phyloP scores from a whole-genome alignment of 371 early-diverging fungal species.

The Rhizopus arrhizus region DNA sequence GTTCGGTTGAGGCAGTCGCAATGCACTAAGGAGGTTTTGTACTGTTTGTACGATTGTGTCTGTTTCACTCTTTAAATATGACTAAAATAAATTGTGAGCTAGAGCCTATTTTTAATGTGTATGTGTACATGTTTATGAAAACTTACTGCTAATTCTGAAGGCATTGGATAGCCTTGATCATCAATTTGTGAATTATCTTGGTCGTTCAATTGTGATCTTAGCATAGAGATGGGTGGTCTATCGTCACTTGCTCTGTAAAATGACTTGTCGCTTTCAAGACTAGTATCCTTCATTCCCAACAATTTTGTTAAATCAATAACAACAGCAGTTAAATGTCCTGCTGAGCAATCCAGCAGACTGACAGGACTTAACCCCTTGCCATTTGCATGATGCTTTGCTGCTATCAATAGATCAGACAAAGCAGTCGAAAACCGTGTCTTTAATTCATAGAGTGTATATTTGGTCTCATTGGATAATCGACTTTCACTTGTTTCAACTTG shows the following conservation, averaged over 20 bases:
- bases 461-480: slow-evolving; percentile 16
- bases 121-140: neutral
- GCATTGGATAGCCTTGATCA: slow-evolving; percentile 5
- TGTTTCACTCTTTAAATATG: slow-evolving; percentile 81
- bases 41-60: slow-evolving; percentile 87
- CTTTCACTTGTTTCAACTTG: slow-evolving; percentile 60
- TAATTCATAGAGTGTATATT: slow-evolving; percentile 38
- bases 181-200: slow-evolving; percentile 2
- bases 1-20: slow-evolving; percentile 70
- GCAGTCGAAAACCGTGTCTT: slow-evolving; percentile 67
- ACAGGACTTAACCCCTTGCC: slow-evolving; percentile 69
- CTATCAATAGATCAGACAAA: slow-evolving; percentile 68
- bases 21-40: slow-evolving; percentile 73
- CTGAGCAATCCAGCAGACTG: slow-evolving; percentile 76
- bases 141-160: slow-evolving; percentile 20
- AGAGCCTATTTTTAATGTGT: slow-evolving; percentile 22
- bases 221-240: neutral
- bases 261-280: neutral
- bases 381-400: slow-evolving; percentile 82
- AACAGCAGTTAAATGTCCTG: slow-evolving; percentile 72
- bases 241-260: neutral
- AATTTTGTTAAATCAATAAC: slow-evolving; percentile 76
- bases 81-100: neutral
- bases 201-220: neutral
- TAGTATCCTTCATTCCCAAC: slow-evolving; percentile 51